phyloP scores from a whole-genome alignment of 495 filamentous ascomycete genomes.

The Trichoderma virens region DNA sequence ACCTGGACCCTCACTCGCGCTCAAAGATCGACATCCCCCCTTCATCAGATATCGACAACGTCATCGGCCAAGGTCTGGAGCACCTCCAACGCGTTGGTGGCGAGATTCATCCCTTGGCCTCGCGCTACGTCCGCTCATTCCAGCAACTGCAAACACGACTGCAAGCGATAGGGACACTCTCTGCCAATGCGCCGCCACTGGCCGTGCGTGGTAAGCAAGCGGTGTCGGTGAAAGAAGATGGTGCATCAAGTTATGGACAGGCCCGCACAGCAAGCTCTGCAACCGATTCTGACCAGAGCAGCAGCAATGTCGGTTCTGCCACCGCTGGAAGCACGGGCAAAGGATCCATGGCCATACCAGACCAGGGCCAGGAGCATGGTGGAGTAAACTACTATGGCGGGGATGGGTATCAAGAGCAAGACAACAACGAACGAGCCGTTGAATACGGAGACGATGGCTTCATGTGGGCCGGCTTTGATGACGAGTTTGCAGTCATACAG shows the following conservation, averaged over 20 bases:
- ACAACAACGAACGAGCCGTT: neutral
- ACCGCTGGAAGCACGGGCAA: neutral
- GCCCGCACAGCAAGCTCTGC: neutral
- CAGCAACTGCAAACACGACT: conserved; percentile 12
- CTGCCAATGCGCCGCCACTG: conserved; percentile 1
- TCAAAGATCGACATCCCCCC: conserved; percentile 3
- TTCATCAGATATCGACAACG: neutral
- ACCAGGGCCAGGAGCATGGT: neutral
- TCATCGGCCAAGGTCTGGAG: conserved; percentile 11
- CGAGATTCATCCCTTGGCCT: conserved; percentile 11
- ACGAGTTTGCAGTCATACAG: conserved; percentile 12
- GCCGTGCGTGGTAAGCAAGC: neutral
- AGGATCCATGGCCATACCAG: neutral
- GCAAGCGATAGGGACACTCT: conserved; percentile 2
- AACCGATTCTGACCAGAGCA: neutral
- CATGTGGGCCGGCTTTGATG: conserved; percentile 8
- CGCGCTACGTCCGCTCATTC: conserved; percentile 13
- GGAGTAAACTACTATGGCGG: neutral
- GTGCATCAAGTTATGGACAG: neutral
- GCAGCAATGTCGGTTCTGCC: neutral
- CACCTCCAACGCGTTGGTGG: conserved; percentile 11
- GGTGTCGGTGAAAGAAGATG: neutral
- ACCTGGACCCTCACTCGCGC: conserved; percentile 9
- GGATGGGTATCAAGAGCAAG: neutral
- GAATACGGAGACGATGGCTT: conserved; percentile 7